These are phyloP conservation scores for Kurtzmaniella quercitrusa DNA, from an alignment of 1,139 yeast species.

Conservation along the genomic window DNA sequence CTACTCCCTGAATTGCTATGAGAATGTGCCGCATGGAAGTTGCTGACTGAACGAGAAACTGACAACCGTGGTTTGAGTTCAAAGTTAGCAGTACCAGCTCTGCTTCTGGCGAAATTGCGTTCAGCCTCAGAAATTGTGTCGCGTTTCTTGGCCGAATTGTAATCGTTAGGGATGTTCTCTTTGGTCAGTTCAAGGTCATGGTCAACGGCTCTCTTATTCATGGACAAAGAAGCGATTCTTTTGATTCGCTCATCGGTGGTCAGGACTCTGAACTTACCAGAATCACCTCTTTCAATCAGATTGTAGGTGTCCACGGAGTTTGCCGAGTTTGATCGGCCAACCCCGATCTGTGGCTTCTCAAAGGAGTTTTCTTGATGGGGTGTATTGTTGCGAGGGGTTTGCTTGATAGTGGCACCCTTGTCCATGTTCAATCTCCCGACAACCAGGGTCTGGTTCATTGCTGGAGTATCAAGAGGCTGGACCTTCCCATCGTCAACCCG, in stretches of 20 bases:
- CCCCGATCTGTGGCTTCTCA: conserved; percentile 11
- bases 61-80: not conserved
- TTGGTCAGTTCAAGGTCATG: too few species aligned
- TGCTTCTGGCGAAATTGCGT: conserved; percentile 1
- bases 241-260: conserved; percentile 18
- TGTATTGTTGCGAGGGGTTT: not conserved
- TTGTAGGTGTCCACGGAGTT: conserved; percentile 28
- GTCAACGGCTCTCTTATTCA: conserved; percentile 17
- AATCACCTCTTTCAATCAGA: conserved; percentile 37
- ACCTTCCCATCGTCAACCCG: not conserved
- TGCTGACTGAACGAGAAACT: not conserved
- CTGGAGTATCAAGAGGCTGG: not conserved
- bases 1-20: not conserved
- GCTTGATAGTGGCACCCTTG: not conserved
- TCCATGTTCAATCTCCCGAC: not conserved
- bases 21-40: not conserved
- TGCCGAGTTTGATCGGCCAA: conserved; percentile 17
- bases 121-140: too few species aligned
- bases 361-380: not conserved
- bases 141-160: too few species aligned
- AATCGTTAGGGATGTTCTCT: too few species aligned
- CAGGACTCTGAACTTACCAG: conserved; percentile 31
- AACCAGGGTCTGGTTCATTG: not conserved
- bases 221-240: conserved; percentile 8
- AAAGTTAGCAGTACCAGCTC: conserved; percentile 14